Evolutionary conservation across 2,329 filamentous ascomycete species (phyloP), one percentile per base, ranked within the genome.

Genomic region (Verruconis gallopava): DNA sequence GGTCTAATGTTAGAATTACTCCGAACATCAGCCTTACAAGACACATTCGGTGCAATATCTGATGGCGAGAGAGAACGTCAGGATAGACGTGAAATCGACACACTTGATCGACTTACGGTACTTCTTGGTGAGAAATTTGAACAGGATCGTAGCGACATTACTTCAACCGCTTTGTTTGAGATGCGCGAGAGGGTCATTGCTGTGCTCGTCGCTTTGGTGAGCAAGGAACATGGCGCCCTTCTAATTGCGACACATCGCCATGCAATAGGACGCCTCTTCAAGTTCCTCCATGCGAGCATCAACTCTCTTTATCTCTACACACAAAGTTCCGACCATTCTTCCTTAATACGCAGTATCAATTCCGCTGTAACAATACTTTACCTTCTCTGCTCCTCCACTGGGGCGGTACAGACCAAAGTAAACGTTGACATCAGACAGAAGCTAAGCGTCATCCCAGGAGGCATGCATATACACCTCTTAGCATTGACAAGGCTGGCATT

Each of bases 401-500:
- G 25, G 9, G n/a, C 76, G 12, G 71, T 63, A 2, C 63, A 57
- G 15, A 82, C 86, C 54, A 72, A 81, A 4, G 63, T 72, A 15
- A 62, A 68, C 18, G 67, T 79, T 50, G 60, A 89, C 49, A 74
- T 93, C 47, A 72, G 77, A 38, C 70, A 73, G 38, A 93, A 89
- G 57, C 66, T 94, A 4, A 69, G 72, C 0, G 72, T 73, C 5
- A 73, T 83, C 0, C 70, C 75, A 4, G 84, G 85, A 3, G 83
- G 79, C 0, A 74, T 76, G 40, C 85, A 94, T 53, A 85, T 86
- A 40, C 89, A 93, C 53, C 66, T 93, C 1, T 73, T 95, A 6
- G 77, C 77, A 2, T 65, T 98, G 35, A 86, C 85, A 0, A 66
- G 89, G 33, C 64, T 96, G n/a, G 85, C 84, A 0, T 95, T 94